A percentile compares a stretch with the other conserved stretches of the same genome.
Evolutionary conservation across 2,329 filamentous ascomycete species (phyloP).

Genomic region (Alternaria arborescens): DNA sequence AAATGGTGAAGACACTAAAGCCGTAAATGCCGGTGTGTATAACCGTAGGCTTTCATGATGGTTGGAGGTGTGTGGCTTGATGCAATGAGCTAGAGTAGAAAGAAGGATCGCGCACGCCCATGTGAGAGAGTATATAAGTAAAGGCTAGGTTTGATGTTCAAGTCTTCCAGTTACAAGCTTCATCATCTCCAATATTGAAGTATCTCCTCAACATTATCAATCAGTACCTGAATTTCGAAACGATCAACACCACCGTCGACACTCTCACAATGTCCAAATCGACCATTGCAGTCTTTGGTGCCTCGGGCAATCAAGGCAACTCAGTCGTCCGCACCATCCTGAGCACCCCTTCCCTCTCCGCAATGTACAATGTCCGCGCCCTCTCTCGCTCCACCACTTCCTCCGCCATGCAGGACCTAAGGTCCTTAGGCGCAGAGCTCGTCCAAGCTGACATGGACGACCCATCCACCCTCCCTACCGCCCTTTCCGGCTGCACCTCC

Average conservation of each 20-base stretch:
- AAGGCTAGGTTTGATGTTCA: neutral
- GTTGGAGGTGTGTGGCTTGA: neutral
- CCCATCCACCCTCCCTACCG: slow-evolving; percentile 27
- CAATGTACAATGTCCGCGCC: slow-evolving; percentile 60
- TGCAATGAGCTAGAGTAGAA: neutral
- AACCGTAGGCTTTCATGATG: neutral
- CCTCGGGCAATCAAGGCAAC: slow-evolving; percentile 62
- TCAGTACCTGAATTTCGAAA: neutral
- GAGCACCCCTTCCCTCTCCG: slow-evolving; percentile 50
- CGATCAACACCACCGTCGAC: neutral
- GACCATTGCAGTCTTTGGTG: slow-evolving; percentile 42
- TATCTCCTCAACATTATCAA: neutral
- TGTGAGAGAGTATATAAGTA: neutral
- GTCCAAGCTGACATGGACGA: slow-evolving; percentile 62
- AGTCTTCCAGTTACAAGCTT: neutral
- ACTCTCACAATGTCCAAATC: neutral
- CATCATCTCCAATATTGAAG: neutral
- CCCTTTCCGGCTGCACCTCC: slow-evolving; percentile 31
- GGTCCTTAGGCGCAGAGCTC: slow-evolving; percentile 60
- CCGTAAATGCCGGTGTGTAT: neutral
- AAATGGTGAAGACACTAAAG: neutral
- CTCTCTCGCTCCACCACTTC: slow-evolving; percentile 62
- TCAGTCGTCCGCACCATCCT: slow-evolving; percentile 61
- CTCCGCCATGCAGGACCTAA: slow-evolving; percentile 56
- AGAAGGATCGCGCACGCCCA: neutral